These are phyloP conservation scores for Glaciozyma antarctica DNA, from an alignment of 768 basidiomycete genomes.

Conservation along the genomic window DNA sequence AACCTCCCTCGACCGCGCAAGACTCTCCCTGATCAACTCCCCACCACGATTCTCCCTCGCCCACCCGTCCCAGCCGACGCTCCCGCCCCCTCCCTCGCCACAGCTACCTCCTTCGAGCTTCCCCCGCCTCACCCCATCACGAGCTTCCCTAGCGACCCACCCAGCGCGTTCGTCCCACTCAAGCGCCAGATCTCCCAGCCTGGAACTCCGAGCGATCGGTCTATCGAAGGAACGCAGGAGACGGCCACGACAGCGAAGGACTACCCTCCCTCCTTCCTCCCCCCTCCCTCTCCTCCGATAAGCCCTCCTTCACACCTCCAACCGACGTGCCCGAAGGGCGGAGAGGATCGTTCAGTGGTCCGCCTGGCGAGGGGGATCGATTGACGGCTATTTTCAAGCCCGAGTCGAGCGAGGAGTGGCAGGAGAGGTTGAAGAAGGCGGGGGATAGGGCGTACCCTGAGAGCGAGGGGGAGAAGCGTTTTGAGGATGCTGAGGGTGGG, in stretches of 20 bases:
- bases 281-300: too few relatives aligned
- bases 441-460: constrained; percentile 31
- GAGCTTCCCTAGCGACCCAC: constrained; percentile 13
- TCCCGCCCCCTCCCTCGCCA: background rate
- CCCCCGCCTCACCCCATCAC: background rate
- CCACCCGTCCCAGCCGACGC: background rate
- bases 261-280: too few relatives aligned
- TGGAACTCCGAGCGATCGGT: background rate
- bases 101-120: background rate
- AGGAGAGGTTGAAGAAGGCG: constrained; percentile 47
- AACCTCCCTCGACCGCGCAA: constrained; percentile 30
- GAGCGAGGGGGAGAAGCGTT: constrained; percentile 36
- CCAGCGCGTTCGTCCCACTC: constrained; percentile 23
- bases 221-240: too few relatives aligned
- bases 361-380: constrained; percentile 17
- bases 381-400: constrained; percentile 68
- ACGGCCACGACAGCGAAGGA: too few relatives aligned
- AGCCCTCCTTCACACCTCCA: too few relatives aligned
- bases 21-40: constrained; percentile 23
- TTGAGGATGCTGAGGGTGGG: background rate
- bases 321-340: background rate
- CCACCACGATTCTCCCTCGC: background rate
- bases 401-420: constrained; percentile 78
- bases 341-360: constrained; percentile 15
- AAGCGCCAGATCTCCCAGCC: constrained; percentile 11